Percentiles rank a stretch among this genome's conserved stretches.
These are phyloP conservation scores for Saccharum spontaneum DNA, from an alignment of 176 grass and related monocot species.

Conservation along the genomic window DNA sequence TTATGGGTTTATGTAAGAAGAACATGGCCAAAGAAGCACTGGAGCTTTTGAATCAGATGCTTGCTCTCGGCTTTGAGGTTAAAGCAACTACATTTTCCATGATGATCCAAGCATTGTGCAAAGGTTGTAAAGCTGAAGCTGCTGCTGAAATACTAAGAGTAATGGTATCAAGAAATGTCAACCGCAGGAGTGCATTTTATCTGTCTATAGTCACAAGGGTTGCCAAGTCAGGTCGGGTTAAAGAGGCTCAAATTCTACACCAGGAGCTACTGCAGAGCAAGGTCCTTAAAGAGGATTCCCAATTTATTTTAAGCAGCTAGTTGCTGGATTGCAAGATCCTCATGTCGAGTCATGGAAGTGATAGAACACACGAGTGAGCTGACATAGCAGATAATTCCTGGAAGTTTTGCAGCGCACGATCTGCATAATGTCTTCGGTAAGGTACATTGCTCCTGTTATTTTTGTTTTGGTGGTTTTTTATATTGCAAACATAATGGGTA, in stretches of 20 bases:
- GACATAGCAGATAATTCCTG: constrained; percentile 13
- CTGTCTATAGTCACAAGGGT: constrained; percentile 55
- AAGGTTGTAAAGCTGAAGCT: constrained; percentile 52
- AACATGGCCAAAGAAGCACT: constrained; percentile 54
- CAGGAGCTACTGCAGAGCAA: constrained; percentile 47
- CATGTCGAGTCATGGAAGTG: not conserved
- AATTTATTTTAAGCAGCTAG: constrained; percentile 30
- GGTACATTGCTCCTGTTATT: constrained; percentile 5
- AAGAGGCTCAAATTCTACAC: constrained; percentile 52
- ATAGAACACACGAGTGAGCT: constrained; percentile 12
- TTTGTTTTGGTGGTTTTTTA: constrained; percentile 16
- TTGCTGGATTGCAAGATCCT: not conserved
- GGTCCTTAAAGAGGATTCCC: constrained; percentile 45
- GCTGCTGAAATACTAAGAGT: constrained; percentile 52
- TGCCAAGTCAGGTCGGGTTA: constrained; percentile 48
- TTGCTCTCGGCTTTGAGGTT: constrained; percentile 57
- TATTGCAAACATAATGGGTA: not conserved
- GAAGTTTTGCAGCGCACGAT: constrained; percentile 10
- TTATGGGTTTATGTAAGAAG: constrained; percentile 75
- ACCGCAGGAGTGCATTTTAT: constrained; percentile 43
- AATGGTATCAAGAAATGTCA: constrained; percentile 51
- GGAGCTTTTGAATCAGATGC: constrained; percentile 52
- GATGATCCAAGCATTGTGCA: constrained; percentile 61
- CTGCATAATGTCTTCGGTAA: not conserved
- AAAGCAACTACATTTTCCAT: constrained; percentile 67